Conservation (phyloP, 202 grass and related monocot species). For the Musa balbisiana region DNA sequence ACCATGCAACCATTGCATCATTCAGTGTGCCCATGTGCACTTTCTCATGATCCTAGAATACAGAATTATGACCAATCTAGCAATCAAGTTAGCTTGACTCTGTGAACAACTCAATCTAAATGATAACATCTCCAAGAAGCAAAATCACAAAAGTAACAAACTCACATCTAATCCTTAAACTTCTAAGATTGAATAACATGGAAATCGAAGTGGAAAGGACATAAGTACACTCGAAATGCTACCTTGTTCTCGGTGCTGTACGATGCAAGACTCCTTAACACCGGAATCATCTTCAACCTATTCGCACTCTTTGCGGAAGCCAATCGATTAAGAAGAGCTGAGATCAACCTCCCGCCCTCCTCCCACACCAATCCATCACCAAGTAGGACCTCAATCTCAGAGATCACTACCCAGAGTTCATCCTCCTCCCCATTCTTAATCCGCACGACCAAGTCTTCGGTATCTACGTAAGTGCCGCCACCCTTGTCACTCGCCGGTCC, state of each 20-base stretch:
- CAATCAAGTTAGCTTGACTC: background rate
- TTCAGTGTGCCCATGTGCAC: background rate
- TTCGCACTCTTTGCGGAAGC: slow-evolving; percentile 27
- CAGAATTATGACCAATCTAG: background rate
- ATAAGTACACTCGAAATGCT: background rate
- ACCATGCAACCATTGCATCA: background rate
- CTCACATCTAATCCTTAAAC: no score
- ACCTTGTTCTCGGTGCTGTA: slow-evolving; percentile 54
- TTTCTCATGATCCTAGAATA: no score
- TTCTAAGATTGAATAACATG: slow-evolving; percentile 6
- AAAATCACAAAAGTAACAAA: background rate
- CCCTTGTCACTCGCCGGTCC: background rate
- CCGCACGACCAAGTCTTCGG: slow-evolving; percentile 68
- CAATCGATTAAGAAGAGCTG: slow-evolving; percentile 57
- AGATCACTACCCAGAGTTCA: slow-evolving; percentile 41
- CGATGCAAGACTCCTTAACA: slow-evolving; percentile 38
- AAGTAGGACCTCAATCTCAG: slow-evolving; percentile 44
- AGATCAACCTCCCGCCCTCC: slow-evolving; percentile 50
- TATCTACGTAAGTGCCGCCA: slow-evolving; percentile 27
- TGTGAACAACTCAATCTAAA: background rate
- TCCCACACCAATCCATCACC: slow-evolving; percentile 39
- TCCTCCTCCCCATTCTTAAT: slow-evolving; percentile 52
- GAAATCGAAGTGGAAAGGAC: background rate
- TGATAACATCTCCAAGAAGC: background rate
- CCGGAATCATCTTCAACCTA: slow-evolving; percentile 51